Base-by-base conservation (phyloP, 2,329 filamentous ascomycete species). In the Trichoderma sp. region DNA sequence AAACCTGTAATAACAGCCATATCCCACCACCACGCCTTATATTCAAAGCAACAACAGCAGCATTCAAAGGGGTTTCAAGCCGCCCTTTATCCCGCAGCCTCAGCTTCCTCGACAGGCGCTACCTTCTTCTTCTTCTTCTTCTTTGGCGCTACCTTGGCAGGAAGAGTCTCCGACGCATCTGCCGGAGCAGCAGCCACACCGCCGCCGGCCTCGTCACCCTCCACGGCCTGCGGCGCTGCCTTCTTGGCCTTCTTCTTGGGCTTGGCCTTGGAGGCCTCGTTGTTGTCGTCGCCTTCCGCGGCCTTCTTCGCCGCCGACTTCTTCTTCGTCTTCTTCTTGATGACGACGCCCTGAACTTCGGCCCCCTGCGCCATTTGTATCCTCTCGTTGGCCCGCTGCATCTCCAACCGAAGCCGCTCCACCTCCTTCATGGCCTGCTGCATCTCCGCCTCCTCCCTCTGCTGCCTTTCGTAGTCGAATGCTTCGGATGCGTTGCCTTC, bases 401-500 rank as follows among this genome's bases (percentile, higher is more conserved):
- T 97, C 78, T 97, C 92, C 64, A 97, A 80, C 60, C 95, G 83
- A 66, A 96, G 79, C 59, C 88, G 83, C 79, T 98, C 94, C 3
- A 99, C 91, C 75, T 97, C 91, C 75, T 89, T 89, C 82, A 97
- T 88, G 9, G 94, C 95, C 72, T 87, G 88, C 51, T 87, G 88
- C 92, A 97, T 96, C 77, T 97, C 93, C 1, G 86, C 88, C 67
- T 97, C 93, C 73, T 96, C 92, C 17, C 85, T 86, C 73, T 89
- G 85, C 68, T 89, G 85, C 60, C 83, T 82, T 72, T 92, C 90
- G 58, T 87, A 82, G 65, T 90, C 86, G 55, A 84, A 80, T 0
- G 73, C 73, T 44, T 70, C 69, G 50, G 71, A 69, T 5, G 78
- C 74, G n/a, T 74, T 69, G 56, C 70, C 75, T 56, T 89, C 86